Conservation (phyloP, 2,329 filamentous ascomycete genomes). For the Mycocentrospora acerina region DNA sequence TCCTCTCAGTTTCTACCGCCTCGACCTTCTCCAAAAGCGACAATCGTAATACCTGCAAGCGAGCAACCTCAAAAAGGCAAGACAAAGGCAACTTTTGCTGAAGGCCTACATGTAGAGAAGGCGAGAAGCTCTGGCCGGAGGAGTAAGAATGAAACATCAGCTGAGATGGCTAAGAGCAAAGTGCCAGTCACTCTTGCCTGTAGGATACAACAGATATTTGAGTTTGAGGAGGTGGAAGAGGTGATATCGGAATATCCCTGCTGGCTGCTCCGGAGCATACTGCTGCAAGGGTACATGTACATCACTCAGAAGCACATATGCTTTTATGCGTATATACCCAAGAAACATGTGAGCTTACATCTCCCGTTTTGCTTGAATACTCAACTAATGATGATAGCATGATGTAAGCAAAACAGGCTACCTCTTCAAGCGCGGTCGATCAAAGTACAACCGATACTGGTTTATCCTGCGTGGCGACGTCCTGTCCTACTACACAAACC, state of each 20-base stretch:
- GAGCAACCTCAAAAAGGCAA: conserved; percentile 16
- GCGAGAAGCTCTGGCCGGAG: conserved; percentile 20
- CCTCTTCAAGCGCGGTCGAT: conserved; percentile 82
- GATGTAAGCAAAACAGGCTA: conserved; percentile 80
- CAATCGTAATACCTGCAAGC: conserved; percentile 7
- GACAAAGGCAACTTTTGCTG: conserved; percentile 22
- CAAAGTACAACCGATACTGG: conserved; percentile 91
- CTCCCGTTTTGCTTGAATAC: neutral
- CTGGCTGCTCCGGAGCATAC: conserved; percentile 86
- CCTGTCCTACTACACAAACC: conserved; percentile 82
- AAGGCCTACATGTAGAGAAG: conserved; percentile 27
- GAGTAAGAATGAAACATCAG: conserved; percentile 28
- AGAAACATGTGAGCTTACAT: conserved; percentile 72
- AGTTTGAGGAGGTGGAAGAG: conserved; percentile 77
- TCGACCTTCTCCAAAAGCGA: conserved; percentile 22
- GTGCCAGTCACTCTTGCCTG: conserved; percentile 63
- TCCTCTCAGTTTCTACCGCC: conserved; percentile 44
- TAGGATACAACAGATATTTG: conserved; percentile 65
- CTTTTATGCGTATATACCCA: conserved; percentile 96
- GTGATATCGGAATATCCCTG: conserved; percentile 92
- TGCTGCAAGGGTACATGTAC: conserved; percentile 94
- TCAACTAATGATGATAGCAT: conserved; percentile 29
- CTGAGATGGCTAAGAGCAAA: conserved; percentile 21
- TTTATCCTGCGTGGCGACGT: conserved; percentile 91
- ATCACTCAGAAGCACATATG: conserved; percentile 91